These are phyloP conservation scores for Dactylonectria estremocensis DNA, from an alignment of 2,329 filamentous ascomycete species.

Conservation along the genomic window DNA sequence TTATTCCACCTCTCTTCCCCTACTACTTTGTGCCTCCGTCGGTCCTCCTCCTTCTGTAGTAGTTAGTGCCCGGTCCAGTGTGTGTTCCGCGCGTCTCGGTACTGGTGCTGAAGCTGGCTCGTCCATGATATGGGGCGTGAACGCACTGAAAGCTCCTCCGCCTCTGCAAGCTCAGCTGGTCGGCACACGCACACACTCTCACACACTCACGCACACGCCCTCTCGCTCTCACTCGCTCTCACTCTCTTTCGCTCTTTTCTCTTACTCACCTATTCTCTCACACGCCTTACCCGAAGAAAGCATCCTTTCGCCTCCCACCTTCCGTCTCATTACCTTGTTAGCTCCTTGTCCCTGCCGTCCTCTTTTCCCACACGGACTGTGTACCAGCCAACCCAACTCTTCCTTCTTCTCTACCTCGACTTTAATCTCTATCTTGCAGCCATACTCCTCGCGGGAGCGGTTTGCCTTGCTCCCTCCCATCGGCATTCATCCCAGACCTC, in stretches of 20 bases:
- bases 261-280: slow-evolving; percentile 42
- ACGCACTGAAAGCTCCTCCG: slow-evolving; percentile 30
- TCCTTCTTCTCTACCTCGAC: slow-evolving; percentile 34
- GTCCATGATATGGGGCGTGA: slow-evolving; percentile 24
- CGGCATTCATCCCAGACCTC: slow-evolving; percentile 23
- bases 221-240: slow-evolving; percentile 21
- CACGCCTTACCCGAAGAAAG: slow-evolving; percentile 48
- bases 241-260: slow-evolving; percentile 25
- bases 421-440: slow-evolving; percentile 34
- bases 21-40: slow-evolving; percentile 36
- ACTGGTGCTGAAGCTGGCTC: slow-evolving; percentile 21
- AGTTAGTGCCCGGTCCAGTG: slow-evolving; percentile 19
- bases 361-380: slow-evolving; percentile 36
- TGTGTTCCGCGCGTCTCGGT: slow-evolving; percentile 25
- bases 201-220: slow-evolving; percentile 19
- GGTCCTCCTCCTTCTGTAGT: slow-evolving; percentile 34
- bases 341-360: slow-evolving; percentile 40
- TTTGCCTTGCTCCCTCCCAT: slow-evolving; percentile 28
- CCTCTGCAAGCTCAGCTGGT: slow-evolving; percentile 32
- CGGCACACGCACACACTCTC: slow-evolving; percentile 22
- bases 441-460: slow-evolving; percentile 30
- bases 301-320: slow-evolving; percentile 49
- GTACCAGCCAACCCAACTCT: slow-evolving; percentile 29
- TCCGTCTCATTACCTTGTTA: slow-evolving; percentile 38
- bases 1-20: slow-evolving; percentile 16